Base-by-base conservation (phyloP, 2,329 filamentous ascomycete species). In the Paradendryphiella salina region DNA sequence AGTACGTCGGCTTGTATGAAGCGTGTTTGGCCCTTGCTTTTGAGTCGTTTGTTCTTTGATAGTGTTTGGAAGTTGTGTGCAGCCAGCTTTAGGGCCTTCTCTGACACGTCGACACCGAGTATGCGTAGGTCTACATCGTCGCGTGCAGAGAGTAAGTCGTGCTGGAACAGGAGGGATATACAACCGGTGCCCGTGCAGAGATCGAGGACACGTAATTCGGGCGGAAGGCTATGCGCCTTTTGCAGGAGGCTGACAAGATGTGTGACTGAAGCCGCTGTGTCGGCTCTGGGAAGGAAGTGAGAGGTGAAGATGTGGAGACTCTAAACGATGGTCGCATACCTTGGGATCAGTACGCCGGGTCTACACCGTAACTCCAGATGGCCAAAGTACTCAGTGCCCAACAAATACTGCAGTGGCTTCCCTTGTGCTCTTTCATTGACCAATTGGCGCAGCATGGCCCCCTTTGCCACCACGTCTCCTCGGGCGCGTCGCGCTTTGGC, bases 111-210 rank as follows among this genome's bases (percentile, higher is more conserved):
- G 14, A 96, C 72, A 3, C 89, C 93, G 0, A 80, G 65, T n/a
- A 89, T 75, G 3, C 76, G 70, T 6, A 89, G 60, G 2, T 61
- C 15, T 10, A 65, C 20, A 11, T 67, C 57, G 10, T 47, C 41
- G 21, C 54, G 57, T 8, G 71, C 63, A 3, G 68, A 60, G 26
- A 63, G 67, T 50, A 90, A 80, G 8, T 86, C 78, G 29, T 85
- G 78, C 55, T 88, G 83, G 5, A 96, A 79, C 3, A 90, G 81
- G 7, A 97, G 80, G 0, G 90, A 82, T 56, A 97, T 96, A 74
- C 93, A 96, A 4, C 94, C 94, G 4, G 89, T 90, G 8, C 94
- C 94, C 0, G 90, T 92, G 72, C 94, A 97, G 23, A 96, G 78
- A 71, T 99, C 94, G 7, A 96, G 72, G 33, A 97, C 77, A 10